Percentiles rank a stretch among this genome's conserved stretches.
phyloP scores from a whole-genome alignment of 352 stramenopile genomes.

The Phytophthora niederhauseri region DNA sequence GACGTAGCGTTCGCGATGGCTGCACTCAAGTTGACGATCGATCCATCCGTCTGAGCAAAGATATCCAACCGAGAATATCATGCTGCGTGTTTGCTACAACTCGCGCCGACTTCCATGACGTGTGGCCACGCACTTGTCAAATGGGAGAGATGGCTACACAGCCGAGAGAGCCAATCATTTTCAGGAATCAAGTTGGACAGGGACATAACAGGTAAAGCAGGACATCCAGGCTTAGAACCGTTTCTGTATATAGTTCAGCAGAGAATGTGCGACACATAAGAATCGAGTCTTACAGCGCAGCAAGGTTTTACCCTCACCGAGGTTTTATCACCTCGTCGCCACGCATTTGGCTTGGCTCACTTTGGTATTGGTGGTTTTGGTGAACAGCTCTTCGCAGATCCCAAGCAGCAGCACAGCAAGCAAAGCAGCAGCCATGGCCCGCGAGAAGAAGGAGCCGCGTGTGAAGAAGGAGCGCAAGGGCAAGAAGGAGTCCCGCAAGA shows the following conservation, averaged over 20 bases:
- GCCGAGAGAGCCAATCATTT: slow-evolving; percentile 41
- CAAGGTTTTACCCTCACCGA: slow-evolving; percentile 20
- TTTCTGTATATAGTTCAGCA: too few species aligned
- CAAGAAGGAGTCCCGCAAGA: slow-evolving; percentile 84
- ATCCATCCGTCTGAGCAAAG: not conserved
- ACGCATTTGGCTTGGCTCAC: slow-evolving; percentile 30
- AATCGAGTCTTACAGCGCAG: slow-evolving; percentile 1
- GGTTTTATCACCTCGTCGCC: slow-evolving; percentile 21
- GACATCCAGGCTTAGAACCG: slow-evolving; percentile 4
- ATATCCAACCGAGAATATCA: slow-evolving; percentile 8
- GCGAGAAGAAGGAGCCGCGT: slow-evolving; percentile 58
- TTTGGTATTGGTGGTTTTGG: slow-evolving; percentile 41
- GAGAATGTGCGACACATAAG: not conserved
- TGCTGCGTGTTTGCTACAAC: too few species aligned
- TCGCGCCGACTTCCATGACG: too few species aligned
- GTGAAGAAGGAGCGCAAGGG: slow-evolving; percentile 79
- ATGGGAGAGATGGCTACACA: slow-evolving; percentile 28
- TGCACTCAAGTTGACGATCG: not conserved
- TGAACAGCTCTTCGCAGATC: slow-evolving; percentile 23
- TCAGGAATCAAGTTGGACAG: slow-evolving; percentile 17
- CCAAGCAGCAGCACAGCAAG: slow-evolving; percentile 5
- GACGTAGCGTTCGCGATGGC: slow-evolving; percentile 14
- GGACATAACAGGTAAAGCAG: not conserved
- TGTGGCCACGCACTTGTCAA: slow-evolving; percentile 28
- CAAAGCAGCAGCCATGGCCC: slow-evolving; percentile 21